Conservation (phyloP, 495 filamentous ascomycete genomes). For the Aspergillus ostianus region DNA sequence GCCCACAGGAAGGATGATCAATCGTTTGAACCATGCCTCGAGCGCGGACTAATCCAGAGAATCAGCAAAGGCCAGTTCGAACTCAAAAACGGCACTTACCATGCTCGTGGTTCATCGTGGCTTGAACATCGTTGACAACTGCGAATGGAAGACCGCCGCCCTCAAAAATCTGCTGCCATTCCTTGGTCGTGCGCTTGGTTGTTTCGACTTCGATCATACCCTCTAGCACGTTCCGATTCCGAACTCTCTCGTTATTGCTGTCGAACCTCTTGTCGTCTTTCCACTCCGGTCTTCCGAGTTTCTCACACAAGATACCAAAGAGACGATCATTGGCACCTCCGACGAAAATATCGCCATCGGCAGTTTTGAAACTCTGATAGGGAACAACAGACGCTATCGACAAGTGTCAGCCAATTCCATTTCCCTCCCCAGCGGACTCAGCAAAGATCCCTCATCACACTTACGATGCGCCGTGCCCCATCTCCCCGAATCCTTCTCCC, state of each 20-base stretch:
- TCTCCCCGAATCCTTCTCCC: conserved; percentile 78
- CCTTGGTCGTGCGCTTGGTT: conserved; percentile 74
- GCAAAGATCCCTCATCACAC: conserved; percentile 22
- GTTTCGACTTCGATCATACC: conserved; percentile 64
- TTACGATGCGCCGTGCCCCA: conserved; percentile 96
- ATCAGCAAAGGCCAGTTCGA: not conserved
- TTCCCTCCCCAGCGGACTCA: not conserved
- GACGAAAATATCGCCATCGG: conserved; percentile 88
- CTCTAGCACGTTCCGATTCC: conserved; percentile 73
- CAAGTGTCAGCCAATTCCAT: too few relatives aligned
- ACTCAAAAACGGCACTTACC: conserved; percentile 35
- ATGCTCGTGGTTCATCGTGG: conserved; percentile 79
- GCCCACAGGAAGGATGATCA: conserved; percentile 77
- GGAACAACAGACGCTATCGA: conserved; percentile 85
- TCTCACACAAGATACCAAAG: conserved; percentile 83
- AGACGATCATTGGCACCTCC: conserved; percentile 92
- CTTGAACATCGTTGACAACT: conserved; percentile 87
- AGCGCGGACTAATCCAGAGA: conserved; percentile 57
- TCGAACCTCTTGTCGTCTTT: conserved; percentile 68
- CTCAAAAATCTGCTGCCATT: conserved; percentile 87
- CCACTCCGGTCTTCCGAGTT: conserved; percentile 76
- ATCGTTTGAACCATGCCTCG: conserved; percentile 85
- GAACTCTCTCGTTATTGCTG: conserved; percentile 77
- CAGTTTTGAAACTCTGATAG: conserved; percentile 85
- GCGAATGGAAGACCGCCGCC: conserved; percentile 95